Base-by-base conservation (phyloP, 2,329 filamentous ascomycete species). In the Escovopsis sp. region DNA sequence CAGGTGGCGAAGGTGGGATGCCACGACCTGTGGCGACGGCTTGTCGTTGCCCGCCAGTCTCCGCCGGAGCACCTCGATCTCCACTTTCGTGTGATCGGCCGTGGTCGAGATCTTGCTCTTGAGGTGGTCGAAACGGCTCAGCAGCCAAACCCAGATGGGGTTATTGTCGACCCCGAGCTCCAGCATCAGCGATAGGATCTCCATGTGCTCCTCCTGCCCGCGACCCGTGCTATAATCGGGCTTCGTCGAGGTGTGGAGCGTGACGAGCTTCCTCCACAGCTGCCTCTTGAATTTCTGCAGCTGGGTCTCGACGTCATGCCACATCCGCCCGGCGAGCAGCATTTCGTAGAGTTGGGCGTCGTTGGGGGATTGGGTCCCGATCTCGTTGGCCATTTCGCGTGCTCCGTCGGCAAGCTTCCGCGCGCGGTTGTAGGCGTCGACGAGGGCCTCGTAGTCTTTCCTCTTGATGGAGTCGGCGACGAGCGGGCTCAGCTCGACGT, bases 141-240 rank as follows among this genome's bases (percentile, higher is more conserved):
- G 67, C 24, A 98, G 75, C 88, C 91, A 98, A 10, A 93, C 74
- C 84, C 85, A 94, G 47, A 98, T 94, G 1, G 91, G 91, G 52
- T 94, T 98, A 45, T 96, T 87, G 9, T 94, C 83, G 2, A 94
- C 87, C 7, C 91, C 93, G 15, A 98, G 68, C 59, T 98, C 89
- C n/a, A 98, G 66, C 41, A 98, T 70, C 31, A 95, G 70, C 16
- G 79, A 72, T 42, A 98, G 96, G 38, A 95, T 69, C 56, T 94
- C 86, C 76, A 95, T 86, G 53, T 95, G 83, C 57, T 79, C 74
- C 50, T 94, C 86, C 54, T 89, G 85, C 6, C 74, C 68, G 33
- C 79, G 58, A 7, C 71, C 71, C 39, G 56, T 63, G 39, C 58
- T 51, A 34, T 57, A 55, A 48, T 77, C 67, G 39, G 68, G 50